phyloP scores from a whole-genome alignment of 192 early-diverging fungal species.

The Umbelopsis sp. region DNA sequence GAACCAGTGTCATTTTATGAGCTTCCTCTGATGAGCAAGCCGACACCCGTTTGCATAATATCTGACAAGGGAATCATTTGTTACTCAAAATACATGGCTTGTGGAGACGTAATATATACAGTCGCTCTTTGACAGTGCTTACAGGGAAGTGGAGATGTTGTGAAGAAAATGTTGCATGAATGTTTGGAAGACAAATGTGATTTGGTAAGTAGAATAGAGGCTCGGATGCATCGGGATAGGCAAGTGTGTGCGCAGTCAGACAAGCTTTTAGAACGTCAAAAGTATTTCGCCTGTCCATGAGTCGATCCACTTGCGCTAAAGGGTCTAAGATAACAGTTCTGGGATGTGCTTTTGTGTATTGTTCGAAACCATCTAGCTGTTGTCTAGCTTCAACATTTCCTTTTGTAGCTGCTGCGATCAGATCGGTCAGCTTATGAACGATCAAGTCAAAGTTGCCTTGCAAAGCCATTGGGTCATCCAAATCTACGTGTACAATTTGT shows the following conservation, averaged over 20 bases:
- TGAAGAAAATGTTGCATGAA: constrained; percentile 2
- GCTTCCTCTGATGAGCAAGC: constrained; percentile 39
- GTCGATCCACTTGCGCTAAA: constrained; percentile 25
- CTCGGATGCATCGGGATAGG: not conserved
- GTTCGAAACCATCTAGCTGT: constrained; percentile 28
- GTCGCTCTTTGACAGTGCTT: not conserved
- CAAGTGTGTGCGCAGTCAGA: not conserved
- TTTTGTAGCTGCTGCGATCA: constrained; percentile 27
- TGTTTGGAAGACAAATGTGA: constrained; percentile 10
- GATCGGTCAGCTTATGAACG: constrained; percentile 43
- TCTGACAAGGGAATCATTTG: not conserved
- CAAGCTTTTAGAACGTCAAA: constrained; percentile 5
- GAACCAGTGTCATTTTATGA: constrained; percentile 39
- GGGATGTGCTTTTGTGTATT: constrained; percentile 28
- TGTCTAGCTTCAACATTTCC: constrained; percentile 13
- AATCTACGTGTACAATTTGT: constrained; percentile 29
- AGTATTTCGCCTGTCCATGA: constrained; percentile 28
- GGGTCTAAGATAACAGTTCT: constrained; percentile 29
- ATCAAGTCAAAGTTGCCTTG: constrained; percentile 34
- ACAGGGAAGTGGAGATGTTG: constrained; percentile 24
- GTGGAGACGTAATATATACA: too few relatives aligned
- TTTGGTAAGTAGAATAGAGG: constrained; percentile 14
- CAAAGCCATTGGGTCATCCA: constrained; percentile 21
- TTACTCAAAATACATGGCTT: too few relatives aligned
- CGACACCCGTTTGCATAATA: constrained; percentile 33